A percentile compares a stretch with the other conserved stretches of the same genome.
phyloP scores from a whole-genome alignment of 2,329 filamentous ascomycete genomes.

The Diaporthe citriasiana region DNA sequence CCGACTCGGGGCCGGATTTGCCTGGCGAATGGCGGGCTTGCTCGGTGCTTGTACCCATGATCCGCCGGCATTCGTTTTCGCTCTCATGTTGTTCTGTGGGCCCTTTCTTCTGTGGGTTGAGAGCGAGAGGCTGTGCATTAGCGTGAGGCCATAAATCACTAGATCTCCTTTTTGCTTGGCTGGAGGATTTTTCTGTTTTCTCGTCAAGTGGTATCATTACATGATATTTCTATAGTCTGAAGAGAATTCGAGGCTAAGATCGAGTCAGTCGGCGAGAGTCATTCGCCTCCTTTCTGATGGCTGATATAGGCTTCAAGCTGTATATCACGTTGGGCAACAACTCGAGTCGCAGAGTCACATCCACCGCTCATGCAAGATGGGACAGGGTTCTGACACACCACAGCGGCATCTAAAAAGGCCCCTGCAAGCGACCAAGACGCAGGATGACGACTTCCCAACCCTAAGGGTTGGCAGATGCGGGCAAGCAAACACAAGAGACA shows the following conservation, averaged over 20 bases:
- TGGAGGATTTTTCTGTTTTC: background rate
- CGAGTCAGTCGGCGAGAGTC: background rate
- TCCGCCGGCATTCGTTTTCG: background rate
- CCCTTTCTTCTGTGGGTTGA: background rate
- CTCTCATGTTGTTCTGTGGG: background rate
- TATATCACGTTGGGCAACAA: background rate
- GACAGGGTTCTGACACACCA: slow-evolving; percentile 1
- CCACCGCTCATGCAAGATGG: slow-evolving; percentile 8
- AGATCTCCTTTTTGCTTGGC: background rate
- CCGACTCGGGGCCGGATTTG: slow-evolving; percentile 20
- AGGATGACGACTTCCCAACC: slow-evolving; percentile 7
- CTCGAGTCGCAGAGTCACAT: slow-evolving; percentile 4
- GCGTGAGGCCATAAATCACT: background rate
- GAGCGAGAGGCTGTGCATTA: background rate
- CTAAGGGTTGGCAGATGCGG: background rate
- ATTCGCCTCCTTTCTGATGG: background rate
- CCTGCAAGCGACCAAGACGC: background rate
- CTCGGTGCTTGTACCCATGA: background rate
- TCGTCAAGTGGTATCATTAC: background rate
- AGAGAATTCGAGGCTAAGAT: background rate
- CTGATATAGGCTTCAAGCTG: background rate
- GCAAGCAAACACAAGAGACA: background rate
- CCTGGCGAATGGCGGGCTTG: background rate
- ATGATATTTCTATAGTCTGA: no score
- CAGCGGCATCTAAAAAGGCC: background rate